These are phyloP conservation scores for Auricularia cornea DNA, from an alignment of 768 basidiomycete genomes.

Conservation along the genomic window DNA sequence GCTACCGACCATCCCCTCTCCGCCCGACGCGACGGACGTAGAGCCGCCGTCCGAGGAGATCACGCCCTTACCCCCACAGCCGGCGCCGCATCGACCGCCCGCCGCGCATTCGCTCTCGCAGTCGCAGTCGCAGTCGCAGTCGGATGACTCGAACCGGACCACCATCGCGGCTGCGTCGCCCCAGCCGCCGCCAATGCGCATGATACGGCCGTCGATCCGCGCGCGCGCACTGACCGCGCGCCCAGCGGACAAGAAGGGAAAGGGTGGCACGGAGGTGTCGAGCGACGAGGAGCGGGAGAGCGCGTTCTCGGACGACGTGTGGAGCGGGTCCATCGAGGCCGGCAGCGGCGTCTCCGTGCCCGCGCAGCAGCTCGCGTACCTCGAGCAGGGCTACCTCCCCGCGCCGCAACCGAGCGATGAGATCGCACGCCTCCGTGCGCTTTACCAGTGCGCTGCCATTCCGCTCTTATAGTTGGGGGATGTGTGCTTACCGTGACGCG, in stretches of 20 bases:
- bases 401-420: conserved; percentile 85
- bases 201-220: not conserved
- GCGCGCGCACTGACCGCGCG: not conserved
- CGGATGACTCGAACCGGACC: not conserved
- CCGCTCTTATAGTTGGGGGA: not conserved
- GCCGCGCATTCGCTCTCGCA: not conserved
- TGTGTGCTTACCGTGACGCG: not conserved
- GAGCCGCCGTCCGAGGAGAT: not conserved
- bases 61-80: not conserved
- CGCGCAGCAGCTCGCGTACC: conserved; percentile 62
- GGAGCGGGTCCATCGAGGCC: conserved; percentile 16
- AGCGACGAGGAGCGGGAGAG: not conserved
- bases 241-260: not conserved
- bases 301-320: not conserved
- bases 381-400: conserved; percentile 47
- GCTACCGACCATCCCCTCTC: not conserved
- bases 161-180: not conserved
- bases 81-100: not conserved
- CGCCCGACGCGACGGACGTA: not conserved
- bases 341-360: conserved; percentile 33
- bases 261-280: not conserved
- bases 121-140: not conserved
- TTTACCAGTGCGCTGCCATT: conserved; percentile 59
- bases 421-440: conserved; percentile 66
- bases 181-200: not conserved